Percentiles rank a stretch among this genome's conserved stretches.
Evolutionary conservation across 805 yeast species (phyloP).

Genomic region (Starmera pachycereana): DNA sequence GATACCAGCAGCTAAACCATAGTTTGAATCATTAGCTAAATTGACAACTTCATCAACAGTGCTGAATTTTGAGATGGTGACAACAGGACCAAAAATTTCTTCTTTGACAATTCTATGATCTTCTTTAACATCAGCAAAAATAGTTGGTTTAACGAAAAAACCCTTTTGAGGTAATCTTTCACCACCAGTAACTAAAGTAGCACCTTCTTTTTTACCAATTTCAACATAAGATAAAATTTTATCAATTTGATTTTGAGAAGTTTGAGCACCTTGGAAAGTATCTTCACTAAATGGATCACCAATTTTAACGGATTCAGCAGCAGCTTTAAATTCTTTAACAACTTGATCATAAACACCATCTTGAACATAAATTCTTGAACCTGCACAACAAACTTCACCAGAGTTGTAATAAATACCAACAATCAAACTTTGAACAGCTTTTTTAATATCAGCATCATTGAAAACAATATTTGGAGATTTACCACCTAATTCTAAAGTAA

Average conservation of each 20-base stretch:
- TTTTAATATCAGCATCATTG: slow-evolving; percentile 72
- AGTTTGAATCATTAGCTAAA: slow-evolving; percentile 70
- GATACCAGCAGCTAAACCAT: slow-evolving; percentile 88
- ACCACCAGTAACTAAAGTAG: slow-evolving; percentile 66
- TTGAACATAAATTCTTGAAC: slow-evolving; percentile 85
- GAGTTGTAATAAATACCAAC: slow-evolving; percentile 85
- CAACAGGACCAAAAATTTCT: slow-evolving; percentile 90
- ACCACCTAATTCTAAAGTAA: slow-evolving; percentile 93
- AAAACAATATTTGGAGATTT: slow-evolving; percentile 88
- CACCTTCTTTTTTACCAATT: slow-evolving; percentile 76
- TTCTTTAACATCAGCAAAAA: slow-evolving; percentile 61
- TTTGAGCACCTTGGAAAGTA: slow-evolving; percentile 87
- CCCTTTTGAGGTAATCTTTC: slow-evolving; percentile 50
- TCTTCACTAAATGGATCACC: slow-evolving; percentile 81
- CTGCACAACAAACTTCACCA: slow-evolving; percentile 95
- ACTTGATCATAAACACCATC: slow-evolving; percentile 75
- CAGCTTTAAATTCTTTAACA: slow-evolving; percentile 44
- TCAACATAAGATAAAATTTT: slow-evolving; percentile 71
- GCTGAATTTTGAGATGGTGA: slow-evolving; percentile 69
- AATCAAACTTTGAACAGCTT: slow-evolving; percentile 66
- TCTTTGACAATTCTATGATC: slow-evolving; percentile 61
- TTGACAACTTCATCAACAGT: slow-evolving; percentile 73
- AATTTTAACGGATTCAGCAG: slow-evolving; percentile 47
- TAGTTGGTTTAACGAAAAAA: slow-evolving; percentile 62
- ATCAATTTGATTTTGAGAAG: slow-evolving; percentile 68